Percentiles rank a stretch among this genome's conserved stretches.
Conservation (phyloP, 345 rosid genomes). For the Aquilaria yunnanensis region DNA sequence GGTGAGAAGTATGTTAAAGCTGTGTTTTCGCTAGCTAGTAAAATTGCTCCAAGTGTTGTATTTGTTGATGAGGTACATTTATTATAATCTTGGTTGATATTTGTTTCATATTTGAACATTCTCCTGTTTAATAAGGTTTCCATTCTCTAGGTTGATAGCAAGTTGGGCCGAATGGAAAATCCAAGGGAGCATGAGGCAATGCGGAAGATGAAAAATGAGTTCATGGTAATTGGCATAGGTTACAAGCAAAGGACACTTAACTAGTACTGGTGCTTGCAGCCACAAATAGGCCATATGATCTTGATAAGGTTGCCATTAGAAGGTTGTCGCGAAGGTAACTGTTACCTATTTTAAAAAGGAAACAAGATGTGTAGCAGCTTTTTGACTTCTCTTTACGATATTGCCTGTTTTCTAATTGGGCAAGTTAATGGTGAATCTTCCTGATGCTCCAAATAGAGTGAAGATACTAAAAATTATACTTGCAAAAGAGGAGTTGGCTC, state of each 20-base stretch:
- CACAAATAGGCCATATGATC: conserved; percentile 92
- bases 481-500: conserved; percentile 73
- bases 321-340: conserved; percentile 72
- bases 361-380: too few relatives aligned
- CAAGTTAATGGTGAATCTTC: too few relatives aligned
- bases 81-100: conserved; percentile 4
- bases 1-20: conserved; percentile 93
- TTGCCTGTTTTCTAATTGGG: too few relatives aligned
- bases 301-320: conserved; percentile 95
- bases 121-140: background rate
- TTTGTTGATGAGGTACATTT: conserved; percentile 86
- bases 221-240: conserved; percentile 96
- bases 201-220: conserved; percentile 25
- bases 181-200: conserved; percentile 89
- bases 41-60: conserved; percentile 72
- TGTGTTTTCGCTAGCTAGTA: conserved; percentile 20
- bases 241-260: conserved; percentile 73
- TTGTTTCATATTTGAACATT: conserved; percentile 8
- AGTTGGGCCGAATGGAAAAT: conserved; percentile 86
- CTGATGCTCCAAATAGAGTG: conserved; percentile 50
- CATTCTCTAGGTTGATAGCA: conserved; percentile 77
- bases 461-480: conserved; percentile 72
- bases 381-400: conserved; percentile 22
- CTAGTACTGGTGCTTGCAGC: conserved; percentile 92
- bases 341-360: too few relatives aligned